Evolutionary conservation across 805 yeast genomes (phyloP).

Genomic region (Barnettozyma sucrosica): DNA sequence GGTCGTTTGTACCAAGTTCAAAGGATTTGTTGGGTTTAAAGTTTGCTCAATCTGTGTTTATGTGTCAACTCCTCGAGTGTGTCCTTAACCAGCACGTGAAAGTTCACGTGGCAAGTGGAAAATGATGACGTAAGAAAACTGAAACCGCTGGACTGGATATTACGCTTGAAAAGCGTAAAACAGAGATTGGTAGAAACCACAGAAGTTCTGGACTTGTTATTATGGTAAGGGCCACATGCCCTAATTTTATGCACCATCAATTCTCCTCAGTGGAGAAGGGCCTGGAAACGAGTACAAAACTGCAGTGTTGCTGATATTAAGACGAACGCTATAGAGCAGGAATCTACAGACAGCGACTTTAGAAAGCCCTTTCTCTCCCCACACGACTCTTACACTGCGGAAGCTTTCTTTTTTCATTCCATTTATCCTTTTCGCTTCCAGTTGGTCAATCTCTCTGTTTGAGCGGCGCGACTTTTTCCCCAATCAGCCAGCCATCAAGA

Average conservation of each 20-base stretch:
- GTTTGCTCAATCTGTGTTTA: background rate
- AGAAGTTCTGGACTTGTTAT: too few relatives aligned
- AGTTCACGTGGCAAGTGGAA: conserved; percentile 2
- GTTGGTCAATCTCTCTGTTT: background rate
- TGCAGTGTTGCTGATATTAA: too few relatives aligned
- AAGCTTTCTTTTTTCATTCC: too few relatives aligned
- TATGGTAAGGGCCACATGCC: background rate
- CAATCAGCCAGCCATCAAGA: background rate
- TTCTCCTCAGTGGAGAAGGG: too few relatives aligned
- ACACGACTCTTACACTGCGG: too few relatives aligned
- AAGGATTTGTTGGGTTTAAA: conserved; percentile 3
- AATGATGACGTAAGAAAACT: background rate
- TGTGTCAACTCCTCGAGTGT: conserved; percentile 1
- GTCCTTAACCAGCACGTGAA: background rate
- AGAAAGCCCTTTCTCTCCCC: too few relatives aligned
- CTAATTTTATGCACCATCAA: too few relatives aligned
- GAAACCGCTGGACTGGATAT: background rate
- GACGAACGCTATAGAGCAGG: too few relatives aligned
- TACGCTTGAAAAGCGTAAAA: background rate
- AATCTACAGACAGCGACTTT: too few relatives aligned
- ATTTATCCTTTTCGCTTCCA: background rate
- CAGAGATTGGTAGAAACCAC: background rate
- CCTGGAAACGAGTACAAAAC: too few relatives aligned
- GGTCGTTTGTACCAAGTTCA: background rate
- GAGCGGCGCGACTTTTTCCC: background rate